A percentile compares a stretch with the other conserved stretches of the same genome.
These are phyloP conservation scores for Exophiala aquamarina DNA, from an alignment of 2,329 filamentous ascomycete species.

Conservation along the genomic window DNA sequence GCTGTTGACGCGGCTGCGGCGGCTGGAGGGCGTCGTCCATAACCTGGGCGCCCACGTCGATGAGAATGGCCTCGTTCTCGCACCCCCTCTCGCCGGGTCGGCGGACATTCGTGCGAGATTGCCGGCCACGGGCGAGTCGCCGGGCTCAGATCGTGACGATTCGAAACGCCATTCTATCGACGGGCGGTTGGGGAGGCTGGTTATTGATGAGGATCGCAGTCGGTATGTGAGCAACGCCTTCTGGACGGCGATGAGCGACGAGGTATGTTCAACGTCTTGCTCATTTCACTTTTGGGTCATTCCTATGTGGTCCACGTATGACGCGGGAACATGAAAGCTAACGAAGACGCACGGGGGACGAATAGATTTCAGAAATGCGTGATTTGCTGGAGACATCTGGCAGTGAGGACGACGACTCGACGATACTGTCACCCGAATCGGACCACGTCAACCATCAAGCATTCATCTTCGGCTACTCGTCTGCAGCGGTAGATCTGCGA, in stretches of 20 bases:
- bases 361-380: constrained; percentile 61
- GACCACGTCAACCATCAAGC: constrained; percentile 53
- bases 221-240: constrained; percentile 63
- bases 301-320: not conserved
- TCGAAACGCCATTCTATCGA: constrained; percentile 32
- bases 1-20: constrained; percentile 56
- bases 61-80: constrained; percentile 27
- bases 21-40: constrained; percentile 62
- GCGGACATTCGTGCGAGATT: constrained; percentile 13
- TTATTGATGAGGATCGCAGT: constrained; percentile 60
- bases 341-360: no score
- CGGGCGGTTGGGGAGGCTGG: constrained; percentile 56
- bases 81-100: constrained; percentile 15
- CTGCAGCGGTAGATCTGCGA: constrained; percentile 55
- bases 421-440: constrained; percentile 46
- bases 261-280: constrained; percentile 42
- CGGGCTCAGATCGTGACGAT: constrained; percentile 14
- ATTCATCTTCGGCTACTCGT: constrained; percentile 62
- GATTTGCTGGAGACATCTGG: constrained; percentile 56
- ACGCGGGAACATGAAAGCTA: no score
- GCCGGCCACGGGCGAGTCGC: constrained; percentile 3
- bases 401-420: constrained; percentile 56
- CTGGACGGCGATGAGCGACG: constrained; percentile 61
- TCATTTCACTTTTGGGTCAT: constrained; percentile 15
- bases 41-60: constrained; percentile 52